Evolutionary conservation across 2,329 filamentous ascomycete genomes (phyloP).

Genomic region (Fusarium subtropicale): DNA sequence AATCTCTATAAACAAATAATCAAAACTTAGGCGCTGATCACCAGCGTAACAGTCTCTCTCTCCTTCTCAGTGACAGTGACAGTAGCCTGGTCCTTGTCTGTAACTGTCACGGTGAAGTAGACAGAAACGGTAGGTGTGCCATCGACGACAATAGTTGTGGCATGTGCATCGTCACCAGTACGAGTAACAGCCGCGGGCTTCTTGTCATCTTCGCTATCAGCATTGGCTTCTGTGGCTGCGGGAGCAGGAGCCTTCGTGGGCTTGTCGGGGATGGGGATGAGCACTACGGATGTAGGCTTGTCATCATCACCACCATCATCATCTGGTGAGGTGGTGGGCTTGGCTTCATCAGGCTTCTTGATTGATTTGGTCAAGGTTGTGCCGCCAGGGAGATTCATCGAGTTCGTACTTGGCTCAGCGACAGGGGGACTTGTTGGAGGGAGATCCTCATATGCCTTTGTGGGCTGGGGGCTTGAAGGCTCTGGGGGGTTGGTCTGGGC

Average conservation of each 20-base stretch:
- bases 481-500: conserved; percentile 16
- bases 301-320: conserved; percentile 1
- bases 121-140: conserved; percentile 53
- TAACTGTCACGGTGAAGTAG: conserved; percentile 54
- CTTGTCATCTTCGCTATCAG: conserved; percentile 20
- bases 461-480: conserved; percentile 27
- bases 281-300: conserved; percentile 42
- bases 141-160: conserved; percentile 46
- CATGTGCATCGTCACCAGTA: conserved; percentile 28
- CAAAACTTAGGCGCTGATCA: conserved; percentile 44
- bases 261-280: conserved; percentile 46
- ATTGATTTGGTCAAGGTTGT: conserved; percentile 48
- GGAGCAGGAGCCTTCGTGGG: conserved; percentile 23
- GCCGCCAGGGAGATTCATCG: conserved; percentile 15
- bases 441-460: conserved; percentile 22
- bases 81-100: conserved; percentile 48
- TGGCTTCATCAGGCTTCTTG: conserved; percentile 38
- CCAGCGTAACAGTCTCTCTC: conserved; percentile 50
- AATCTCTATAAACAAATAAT: not conserved
- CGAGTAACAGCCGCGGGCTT: conserved; percentile 21
- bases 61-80: conserved; percentile 52
- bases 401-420: conserved; percentile 22
- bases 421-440: conserved; percentile 25
- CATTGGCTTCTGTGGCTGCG: conserved; percentile 32
- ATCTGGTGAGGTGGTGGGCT: conserved; percentile 22